Base-by-base conservation (phyloP, 345 rosid species). In the Orychophragmus violaceus region DNA sequence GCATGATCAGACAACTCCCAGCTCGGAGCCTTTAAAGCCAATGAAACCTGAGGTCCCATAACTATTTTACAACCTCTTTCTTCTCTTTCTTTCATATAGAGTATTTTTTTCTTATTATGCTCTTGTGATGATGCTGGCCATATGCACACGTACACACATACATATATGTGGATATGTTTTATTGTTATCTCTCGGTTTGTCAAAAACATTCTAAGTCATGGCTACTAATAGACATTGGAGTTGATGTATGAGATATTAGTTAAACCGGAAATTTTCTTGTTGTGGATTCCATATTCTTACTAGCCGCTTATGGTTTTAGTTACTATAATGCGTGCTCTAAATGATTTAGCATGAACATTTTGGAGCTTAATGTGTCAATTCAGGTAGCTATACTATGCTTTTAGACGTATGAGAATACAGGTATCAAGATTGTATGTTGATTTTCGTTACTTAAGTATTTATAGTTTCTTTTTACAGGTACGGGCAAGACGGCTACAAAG, bases 401-500 rank as follows among this genome's bases (percentile, higher is more conserved):
- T 50, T 49, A 23, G 17, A 24, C 16, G 55, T 50, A 12, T 49
- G 29, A 48, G 53, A 48, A 24, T 24, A 17, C 5, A 48, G 53
- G 53, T 48, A 11, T 48, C 28, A 49, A 16, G 41, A 52, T 14
- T 41, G n/a, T 21, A 14, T 61, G 36, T 71, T 36, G 35, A 48
- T 28, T 39, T 6, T 37, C n/a, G n/a, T 37, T 50, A 1, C 60
- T 65, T 0, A 57, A 63, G 28, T 55, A 22, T 63, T 52, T 44
- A 51, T 70, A 65, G 78, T 58, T 51, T n/a, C 42, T 21, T 72
- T 78, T 65, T 62, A 70, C 80, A 83, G 87, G 70, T 70, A 50
- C 64, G 14, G 9, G 57, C 65, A 64, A 79, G 62, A 30, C 70
- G 70, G 79, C 62, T 35, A 57, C 80, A 55, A 25, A 80, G 66